Evolutionary conservation across 1,284 basidiomycete species (phyloP), one percentile per base, ranked within the genome.

Genomic region (Amylostereum chailletii): DNA sequence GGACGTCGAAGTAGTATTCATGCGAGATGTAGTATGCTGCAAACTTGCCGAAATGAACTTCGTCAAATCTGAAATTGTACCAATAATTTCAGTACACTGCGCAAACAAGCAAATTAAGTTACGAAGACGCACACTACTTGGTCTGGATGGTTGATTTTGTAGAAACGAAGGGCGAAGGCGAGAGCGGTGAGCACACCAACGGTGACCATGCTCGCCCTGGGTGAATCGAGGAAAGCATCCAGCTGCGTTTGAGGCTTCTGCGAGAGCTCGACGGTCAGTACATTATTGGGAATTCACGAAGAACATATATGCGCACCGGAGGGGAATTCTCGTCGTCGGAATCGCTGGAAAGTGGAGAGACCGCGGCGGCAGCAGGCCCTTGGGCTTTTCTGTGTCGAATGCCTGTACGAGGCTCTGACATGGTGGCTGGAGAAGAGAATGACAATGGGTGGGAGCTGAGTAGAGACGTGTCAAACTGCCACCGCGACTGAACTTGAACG

Each of bases 1-100:
- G 96, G 3, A 99, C 96, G 66, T 99, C 96, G 72, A 99, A 99
- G 71, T 98, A 98, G 72, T 96, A 99, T 69, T 96, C 81, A 55
- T 93, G 77, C 48, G 74, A 74, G 60, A 97, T 83, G 68, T 97
- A 97, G 66, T 92, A 90, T 4, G 88, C 81, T 19, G 94, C 93
- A 66, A 98, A 94, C 70, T 91, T 92, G 55, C 93, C 93, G 62
- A 96, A 97, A 64, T 97, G 94, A 9, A 97, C 94, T 71, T 97
- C 94, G 65, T 97, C 94, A 66, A 97, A 97, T 38, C 92, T 94
- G 50, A 5, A 26, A 51, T 19, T 38, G 30, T 34, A n/a, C 19
- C 2, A 45, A 8, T 30, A 48, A 32, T 42, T 38, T 52, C 44
- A 49, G 53, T 37, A 49, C 46, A 51, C 27, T 19, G 47, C 3